phyloP scores from a whole-genome alignment of 148 eudicot genomes.

The Rhododendron ferrugineum region DNA sequence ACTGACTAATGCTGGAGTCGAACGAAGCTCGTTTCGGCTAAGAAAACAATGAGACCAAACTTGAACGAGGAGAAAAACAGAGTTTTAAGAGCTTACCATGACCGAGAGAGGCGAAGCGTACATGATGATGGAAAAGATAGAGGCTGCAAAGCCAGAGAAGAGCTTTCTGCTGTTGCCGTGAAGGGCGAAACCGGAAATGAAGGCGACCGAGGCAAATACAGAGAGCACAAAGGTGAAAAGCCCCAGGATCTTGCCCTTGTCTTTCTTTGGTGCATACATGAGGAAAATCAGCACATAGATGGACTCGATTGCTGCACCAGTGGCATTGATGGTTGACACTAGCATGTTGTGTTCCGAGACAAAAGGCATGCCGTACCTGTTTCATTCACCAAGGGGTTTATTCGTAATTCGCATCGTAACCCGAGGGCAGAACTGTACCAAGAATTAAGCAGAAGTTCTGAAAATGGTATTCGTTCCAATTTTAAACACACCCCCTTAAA shows the following conservation, averaged over 20 bases:
- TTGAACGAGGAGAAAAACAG: background rate
- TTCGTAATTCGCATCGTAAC: background rate
- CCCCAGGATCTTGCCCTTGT: slow-evolving; percentile 55
- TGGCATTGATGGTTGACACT: slow-evolving; percentile 47
- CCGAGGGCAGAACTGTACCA: background rate
- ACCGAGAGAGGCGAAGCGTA: slow-evolving; percentile 78
- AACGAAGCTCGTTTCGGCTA: background rate
- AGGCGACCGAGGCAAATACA: slow-evolving; percentile 43
- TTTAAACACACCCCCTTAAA: too few species aligned
- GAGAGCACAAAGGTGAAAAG: slow-evolving; percentile 37
- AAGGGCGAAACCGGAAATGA: slow-evolving; percentile 63
- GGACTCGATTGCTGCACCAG: slow-evolving; percentile 63
- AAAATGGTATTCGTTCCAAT: too few species aligned
- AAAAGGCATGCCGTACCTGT: slow-evolving; percentile 65
- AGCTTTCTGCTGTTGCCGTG: slow-evolving; percentile 59
- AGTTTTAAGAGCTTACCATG: slow-evolving; percentile 34
- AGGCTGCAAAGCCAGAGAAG: slow-evolving; percentile 66
- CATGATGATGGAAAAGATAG: slow-evolving; percentile 79
- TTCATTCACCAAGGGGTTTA: background rate
- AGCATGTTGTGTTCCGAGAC: slow-evolving; percentile 57
- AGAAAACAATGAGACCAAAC: background rate
- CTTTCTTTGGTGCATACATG: slow-evolving; percentile 55
- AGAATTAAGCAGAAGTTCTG: background rate
- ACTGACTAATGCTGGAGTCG: background rate
- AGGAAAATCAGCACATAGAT: slow-evolving; percentile 64